Evolutionary conservation across 129 eudicot species (phyloP).

Genomic region (Flaveria trinervia): DNA sequence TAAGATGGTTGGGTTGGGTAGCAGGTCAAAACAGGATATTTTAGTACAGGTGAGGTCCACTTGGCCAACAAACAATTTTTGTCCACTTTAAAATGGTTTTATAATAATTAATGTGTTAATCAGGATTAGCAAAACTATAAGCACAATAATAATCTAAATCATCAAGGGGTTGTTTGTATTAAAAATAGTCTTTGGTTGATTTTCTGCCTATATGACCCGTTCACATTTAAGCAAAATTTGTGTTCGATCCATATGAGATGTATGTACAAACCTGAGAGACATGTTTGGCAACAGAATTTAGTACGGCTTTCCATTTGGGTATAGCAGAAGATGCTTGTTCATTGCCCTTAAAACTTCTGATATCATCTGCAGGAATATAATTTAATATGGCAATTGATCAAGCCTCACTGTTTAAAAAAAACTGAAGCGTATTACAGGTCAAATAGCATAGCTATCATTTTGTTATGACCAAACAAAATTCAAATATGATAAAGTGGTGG

Average conservation of each 20-base stretch:
- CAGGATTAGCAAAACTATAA: background rate
- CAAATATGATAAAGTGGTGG: background rate
- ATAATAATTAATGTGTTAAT: background rate
- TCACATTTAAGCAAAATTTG: background rate
- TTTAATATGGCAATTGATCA: background rate
- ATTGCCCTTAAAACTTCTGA: constrained; percentile 48
- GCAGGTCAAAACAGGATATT: background rate
- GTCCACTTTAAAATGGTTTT: background rate
- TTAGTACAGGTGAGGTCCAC: background rate
- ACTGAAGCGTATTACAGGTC: background rate
- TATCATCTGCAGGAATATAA: constrained; percentile 52
- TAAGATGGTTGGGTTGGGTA: constrained; percentile 5
- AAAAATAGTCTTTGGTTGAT: background rate
- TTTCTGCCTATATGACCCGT: constrained; percentile 4
- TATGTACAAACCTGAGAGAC: constrained; percentile 74
- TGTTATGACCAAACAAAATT: background rate
- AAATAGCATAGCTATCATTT: background rate
- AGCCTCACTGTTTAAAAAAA: background rate
- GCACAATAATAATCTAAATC: background rate
- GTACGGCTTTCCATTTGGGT: constrained; percentile 73
- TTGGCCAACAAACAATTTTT: background rate
- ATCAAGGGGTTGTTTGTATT: background rate
- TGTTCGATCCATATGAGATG: background rate
- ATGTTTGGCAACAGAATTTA: constrained; percentile 83
- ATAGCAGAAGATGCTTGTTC: constrained; percentile 42